Evolutionary conservation across 176 grass and related monocot genomes (phyloP), one percentile per base, ranked within the genome.

Genomic region (Saccharum spontaneum): DNA sequence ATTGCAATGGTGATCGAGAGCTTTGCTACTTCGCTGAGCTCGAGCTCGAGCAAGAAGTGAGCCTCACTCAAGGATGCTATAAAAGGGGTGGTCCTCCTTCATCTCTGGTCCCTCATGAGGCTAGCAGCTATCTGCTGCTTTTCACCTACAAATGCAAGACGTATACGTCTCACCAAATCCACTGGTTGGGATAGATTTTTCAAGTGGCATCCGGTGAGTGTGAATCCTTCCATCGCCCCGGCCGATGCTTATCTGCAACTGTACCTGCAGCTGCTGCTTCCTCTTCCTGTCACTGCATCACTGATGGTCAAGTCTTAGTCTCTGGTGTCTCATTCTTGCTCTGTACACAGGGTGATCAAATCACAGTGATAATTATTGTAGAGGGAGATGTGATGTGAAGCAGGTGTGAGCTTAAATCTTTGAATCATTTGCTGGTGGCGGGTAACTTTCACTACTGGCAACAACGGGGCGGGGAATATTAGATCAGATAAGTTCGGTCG

Each of bases 101-200:
- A 1, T 55, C 52, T 20, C 16, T 22, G 50, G 54, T 57, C 55
- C 55, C 57, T 61, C 57, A 61, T 8, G 57, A 61, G 9, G 57
- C 55, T 59, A 52, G 20, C 55, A 59, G 3, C 57, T 24, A 23
- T 5, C 36, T 40, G 6, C 14, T 67, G 60, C 75, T 81, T 86
- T 82, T 41, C 73, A 61, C 77, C 88, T 22, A 31, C 18, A 65
- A 20, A 23, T 10, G 17, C 66, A 38, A 81, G 69, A 78, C 78
- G 73, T 90, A 55, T 16, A 86, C 78, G 43, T 90, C 83, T 82
- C 79, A 86, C 83, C 88, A 78, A 86, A 90, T 90, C 83, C 88
- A 85, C 77, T 69, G 36, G 16, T 54, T 2, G 7, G 7, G 52
- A 20, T 54, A 55, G 52, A 59, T n/a, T 70, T 75, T 77, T 71